These are phyloP conservation scores for Aspergillus fructus DNA, from an alignment of 2,329 filamentous ascomycete genomes.

Conservation along the genomic window DNA sequence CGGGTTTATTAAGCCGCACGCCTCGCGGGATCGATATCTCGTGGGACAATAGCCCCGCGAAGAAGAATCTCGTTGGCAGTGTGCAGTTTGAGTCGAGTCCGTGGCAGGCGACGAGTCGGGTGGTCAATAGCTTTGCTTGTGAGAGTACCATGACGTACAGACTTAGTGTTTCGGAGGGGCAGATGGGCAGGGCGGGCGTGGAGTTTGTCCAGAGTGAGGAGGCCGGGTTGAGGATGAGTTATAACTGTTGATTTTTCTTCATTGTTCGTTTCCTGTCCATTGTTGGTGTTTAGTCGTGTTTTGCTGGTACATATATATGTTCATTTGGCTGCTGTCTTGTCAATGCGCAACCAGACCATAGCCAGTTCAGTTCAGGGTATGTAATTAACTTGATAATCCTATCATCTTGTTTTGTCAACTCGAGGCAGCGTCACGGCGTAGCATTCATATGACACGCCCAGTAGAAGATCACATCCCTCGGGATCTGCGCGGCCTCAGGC, in stretches of 20 bases:
- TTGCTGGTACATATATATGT: neutral
- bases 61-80: conserved; percentile 3
- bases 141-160: conserved; percentile 6
- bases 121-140: conserved; percentile 13
- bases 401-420: too few species aligned
- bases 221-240: conserved; percentile 8
- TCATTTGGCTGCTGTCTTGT: neutral
- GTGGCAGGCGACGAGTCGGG: neutral
- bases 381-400: too few species aligned
- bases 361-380: neutral
- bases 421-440: neutral
- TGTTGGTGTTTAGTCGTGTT: neutral
- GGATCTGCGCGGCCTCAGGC: neutral
- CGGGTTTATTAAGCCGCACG: conserved; percentile 7
- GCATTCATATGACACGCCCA: neutral
- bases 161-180: conserved; percentile 9
- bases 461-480: neutral
- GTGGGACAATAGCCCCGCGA: conserved; percentile 8
- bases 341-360: neutral
- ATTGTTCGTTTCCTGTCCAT: too few species aligned
- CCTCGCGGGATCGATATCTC: conserved; percentile 10
- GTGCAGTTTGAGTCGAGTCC: conserved; percentile 1
- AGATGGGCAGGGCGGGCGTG: neutral
- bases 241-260: conserved; percentile 7
- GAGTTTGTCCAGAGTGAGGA: conserved; percentile 1